Conservation (phyloP, 208 protist species). For the Porcisia hertigi region DNA sequence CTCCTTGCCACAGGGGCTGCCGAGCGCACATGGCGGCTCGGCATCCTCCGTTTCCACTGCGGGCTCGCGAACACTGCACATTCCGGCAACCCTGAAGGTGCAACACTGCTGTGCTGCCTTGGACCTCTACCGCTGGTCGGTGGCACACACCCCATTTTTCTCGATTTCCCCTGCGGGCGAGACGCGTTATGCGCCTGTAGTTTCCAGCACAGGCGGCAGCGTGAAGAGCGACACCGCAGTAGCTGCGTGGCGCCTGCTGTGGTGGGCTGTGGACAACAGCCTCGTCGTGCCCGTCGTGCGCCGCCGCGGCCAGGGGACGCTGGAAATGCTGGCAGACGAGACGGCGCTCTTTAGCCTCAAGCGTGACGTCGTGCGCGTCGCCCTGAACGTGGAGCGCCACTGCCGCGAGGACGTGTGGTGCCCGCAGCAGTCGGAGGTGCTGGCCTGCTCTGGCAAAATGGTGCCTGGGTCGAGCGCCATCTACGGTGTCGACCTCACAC, state of each 20-base stretch:
- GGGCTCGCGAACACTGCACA: slow-evolving; percentile 8
- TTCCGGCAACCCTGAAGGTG: slow-evolving; percentile 28
- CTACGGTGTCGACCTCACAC: slow-evolving; percentile 18
- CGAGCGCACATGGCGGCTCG: not conserved
- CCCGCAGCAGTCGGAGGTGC: slow-evolving; percentile 1
- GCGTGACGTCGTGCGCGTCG: slow-evolving; percentile 15
- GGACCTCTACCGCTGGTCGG: slow-evolving; percentile 15
- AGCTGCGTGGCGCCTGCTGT: slow-evolving; percentile 31
- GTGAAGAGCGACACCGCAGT: not conserved
- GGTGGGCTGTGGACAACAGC: slow-evolving; percentile 35
- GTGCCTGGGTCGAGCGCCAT: slow-evolving; percentile 18
- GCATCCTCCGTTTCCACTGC: not conserved
- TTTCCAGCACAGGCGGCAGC: not conserved
- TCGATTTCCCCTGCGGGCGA: not conserved
- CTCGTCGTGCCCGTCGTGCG: slow-evolving; percentile 29
- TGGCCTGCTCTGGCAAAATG: not conserved
- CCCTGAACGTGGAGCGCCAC: slow-evolving; percentile 29
- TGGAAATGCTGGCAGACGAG: slow-evolving; percentile 33
- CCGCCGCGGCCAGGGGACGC: slow-evolving; percentile 17
- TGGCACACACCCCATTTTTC: not conserved
- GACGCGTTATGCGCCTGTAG: not conserved
- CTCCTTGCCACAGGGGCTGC: slow-evolving; percentile 6
- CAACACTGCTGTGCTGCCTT: slow-evolving; percentile 24
- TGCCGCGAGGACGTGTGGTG: slow-evolving; percentile 21
- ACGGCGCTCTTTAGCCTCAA: slow-evolving; percentile 41